Evolutionary conservation across 345 rosid species (phyloP).

Genomic region (Cardamine chenopodiifolia): DNA sequence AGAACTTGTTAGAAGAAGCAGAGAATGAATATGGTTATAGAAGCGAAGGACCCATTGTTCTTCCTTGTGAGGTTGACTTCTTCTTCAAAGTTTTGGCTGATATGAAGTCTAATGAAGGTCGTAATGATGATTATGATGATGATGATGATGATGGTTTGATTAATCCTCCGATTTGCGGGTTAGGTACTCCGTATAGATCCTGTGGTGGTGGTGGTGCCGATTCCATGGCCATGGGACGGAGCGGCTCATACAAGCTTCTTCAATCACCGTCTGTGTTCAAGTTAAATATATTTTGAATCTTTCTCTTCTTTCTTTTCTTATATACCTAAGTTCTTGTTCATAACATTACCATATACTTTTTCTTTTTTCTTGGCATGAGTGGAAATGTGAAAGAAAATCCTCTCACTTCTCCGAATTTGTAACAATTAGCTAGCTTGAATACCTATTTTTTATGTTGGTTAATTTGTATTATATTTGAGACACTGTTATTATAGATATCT

Average conservation of each 20-base stretch:
- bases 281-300: constrained; percentile 39
- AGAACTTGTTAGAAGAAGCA: constrained; percentile 72
- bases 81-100: constrained; percentile 61
- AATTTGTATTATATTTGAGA: background rate
- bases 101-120: constrained; percentile 43
- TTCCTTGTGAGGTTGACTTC: constrained; percentile 75
- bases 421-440: constrained; percentile 15
- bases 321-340: constrained; percentile 19
- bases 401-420: background rate
- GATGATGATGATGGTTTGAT: constrained; percentile 33
- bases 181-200: constrained; percentile 39
- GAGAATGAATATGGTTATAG: constrained; percentile 65
- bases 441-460: background rate
- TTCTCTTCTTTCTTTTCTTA: background rate
- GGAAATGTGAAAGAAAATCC: constrained; percentile 8
- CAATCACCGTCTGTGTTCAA: constrained; percentile 45
- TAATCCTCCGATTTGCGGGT: constrained; percentile 29
- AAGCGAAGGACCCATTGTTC: constrained; percentile 64
- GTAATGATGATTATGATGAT: constrained; percentile 4
- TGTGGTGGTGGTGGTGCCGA: constrained; percentile 31
- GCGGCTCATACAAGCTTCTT: constrained; percentile 49
- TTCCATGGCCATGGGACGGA: constrained; percentile 29
- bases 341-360: constrained; percentile 12
- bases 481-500: background rate
- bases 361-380: background rate